Conservation (phyloP, 192 early-diverging fungal genomes). For the Rhizophagus sp. region DNA sequence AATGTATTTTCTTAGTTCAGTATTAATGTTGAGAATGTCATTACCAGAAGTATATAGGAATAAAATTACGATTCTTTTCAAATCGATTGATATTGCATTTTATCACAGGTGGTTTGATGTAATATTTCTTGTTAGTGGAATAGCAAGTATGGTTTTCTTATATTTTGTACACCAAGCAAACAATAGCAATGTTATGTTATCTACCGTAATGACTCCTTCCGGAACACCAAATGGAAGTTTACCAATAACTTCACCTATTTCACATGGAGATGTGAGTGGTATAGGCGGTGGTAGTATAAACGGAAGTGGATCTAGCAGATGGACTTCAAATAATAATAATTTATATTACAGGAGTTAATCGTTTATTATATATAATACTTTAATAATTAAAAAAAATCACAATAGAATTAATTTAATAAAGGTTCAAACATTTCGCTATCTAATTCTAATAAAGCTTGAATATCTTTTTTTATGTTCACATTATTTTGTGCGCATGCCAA, state of each 20-base stretch:
- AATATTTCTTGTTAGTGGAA: slow-evolving; percentile 84
- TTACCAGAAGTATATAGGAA: slow-evolving; percentile 38
- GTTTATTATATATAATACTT: no score
- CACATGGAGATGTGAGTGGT: background rate
- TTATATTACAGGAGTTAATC: background rate
- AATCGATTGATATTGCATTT: slow-evolving; percentile 84
- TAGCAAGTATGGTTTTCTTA: slow-evolving; percentile 69
- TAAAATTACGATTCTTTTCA: slow-evolving; percentile 79
- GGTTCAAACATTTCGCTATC: background rate
- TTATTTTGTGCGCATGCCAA: background rate
- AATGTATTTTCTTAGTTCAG: slow-evolving; percentile 88
- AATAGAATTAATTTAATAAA: background rate
- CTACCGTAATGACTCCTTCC: background rate
- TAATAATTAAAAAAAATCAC: no score
- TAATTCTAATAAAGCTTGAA: background rate
- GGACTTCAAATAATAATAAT: background rate
- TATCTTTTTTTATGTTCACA: background rate
- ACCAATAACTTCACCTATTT: background rate
- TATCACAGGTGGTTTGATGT: slow-evolving; percentile 95
- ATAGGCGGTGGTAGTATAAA: background rate
- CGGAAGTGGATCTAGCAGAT: background rate
- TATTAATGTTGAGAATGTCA: slow-evolving; percentile 87
- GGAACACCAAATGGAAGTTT: slow-evolving; percentile 1
- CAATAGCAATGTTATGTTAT: slow-evolving; percentile 36
- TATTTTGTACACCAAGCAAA: slow-evolving; percentile 68